These are phyloP conservation scores for Spatholobus suberectus DNA, from an alignment of 306 rosid species.

Conservation along the genomic window DNA sequence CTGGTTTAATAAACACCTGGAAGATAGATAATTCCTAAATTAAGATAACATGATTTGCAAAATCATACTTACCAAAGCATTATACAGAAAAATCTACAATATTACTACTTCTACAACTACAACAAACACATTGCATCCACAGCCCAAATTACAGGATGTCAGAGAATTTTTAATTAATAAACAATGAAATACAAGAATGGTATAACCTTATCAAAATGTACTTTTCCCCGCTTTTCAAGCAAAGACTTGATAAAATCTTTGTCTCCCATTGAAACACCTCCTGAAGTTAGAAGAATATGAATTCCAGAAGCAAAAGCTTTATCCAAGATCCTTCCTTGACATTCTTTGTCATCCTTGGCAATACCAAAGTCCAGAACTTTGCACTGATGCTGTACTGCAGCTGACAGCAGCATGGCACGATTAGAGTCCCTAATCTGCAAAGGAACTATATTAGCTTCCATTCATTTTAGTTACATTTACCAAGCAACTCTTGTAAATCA, in stretches of 20 bases:
- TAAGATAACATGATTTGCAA: constrained; percentile 30
- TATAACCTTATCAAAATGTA: constrained; percentile 73
- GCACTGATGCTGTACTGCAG: constrained; percentile 77
- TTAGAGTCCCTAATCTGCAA: constrained; percentile 96
- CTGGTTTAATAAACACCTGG: constrained; percentile 91
- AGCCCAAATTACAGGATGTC: background rate
- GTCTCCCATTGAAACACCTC: constrained; percentile 99
- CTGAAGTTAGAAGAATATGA: constrained; percentile 89
- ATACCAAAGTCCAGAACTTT: constrained; percentile 84
- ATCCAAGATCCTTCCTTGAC: constrained; percentile 71
- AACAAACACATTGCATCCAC: constrained; percentile 13
- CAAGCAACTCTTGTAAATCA: constrained; percentile 6
- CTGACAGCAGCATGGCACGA: constrained; percentile 91
- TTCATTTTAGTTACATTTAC: constrained; percentile 25
- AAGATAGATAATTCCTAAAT: constrained; percentile 34
- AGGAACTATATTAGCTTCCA: constrained; percentile 38
- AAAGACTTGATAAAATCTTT: constrained; percentile 88
- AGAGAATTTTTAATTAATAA: background rate
- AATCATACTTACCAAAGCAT: constrained; percentile 22
- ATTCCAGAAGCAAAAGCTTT: constrained; percentile 77
- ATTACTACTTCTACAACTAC: constrained; percentile 33
- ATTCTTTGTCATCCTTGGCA: constrained; percentile 78
- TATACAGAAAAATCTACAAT: constrained; percentile 9
- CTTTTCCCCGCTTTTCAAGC: constrained; percentile 76
- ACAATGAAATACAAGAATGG: constrained; percentile 26